These are phyloP conservation scores for Entomophthora muscae DNA, from an alignment of 371 early-diverging fungal genomes.

Conservation along the genomic window DNA sequence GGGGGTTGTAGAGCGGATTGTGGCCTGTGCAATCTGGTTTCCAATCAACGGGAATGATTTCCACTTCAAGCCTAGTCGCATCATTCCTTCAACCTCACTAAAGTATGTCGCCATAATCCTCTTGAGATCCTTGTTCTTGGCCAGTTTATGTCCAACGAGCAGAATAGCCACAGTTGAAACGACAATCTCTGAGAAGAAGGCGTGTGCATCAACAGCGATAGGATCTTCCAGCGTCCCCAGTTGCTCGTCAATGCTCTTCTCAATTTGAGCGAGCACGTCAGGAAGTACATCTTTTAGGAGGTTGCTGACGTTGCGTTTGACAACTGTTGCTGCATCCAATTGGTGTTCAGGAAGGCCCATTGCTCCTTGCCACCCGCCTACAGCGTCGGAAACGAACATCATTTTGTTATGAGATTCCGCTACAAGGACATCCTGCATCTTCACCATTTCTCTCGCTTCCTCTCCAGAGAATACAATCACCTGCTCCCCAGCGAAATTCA, in stretches of 20 bases:
- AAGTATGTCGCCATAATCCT: not conserved
- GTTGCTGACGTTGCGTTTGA: not conserved
- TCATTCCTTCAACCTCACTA: not conserved
- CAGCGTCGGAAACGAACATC: not conserved
- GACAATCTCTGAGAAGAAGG: not conserved
- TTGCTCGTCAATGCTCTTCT: not conserved
- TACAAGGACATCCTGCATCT: not conserved
- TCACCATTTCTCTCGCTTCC: not conserved
- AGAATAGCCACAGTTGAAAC: not conserved
- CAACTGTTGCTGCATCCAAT: not conserved
- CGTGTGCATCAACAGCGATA: not conserved
- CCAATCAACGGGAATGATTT: not conserved
- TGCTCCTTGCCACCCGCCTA: not conserved
- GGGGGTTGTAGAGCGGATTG: not conserved
- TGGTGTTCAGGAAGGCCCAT: not conserved
- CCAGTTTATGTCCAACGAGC: not conserved
- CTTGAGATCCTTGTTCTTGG: not conserved
- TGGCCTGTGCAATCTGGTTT: not conserved
- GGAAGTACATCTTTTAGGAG: not conserved
- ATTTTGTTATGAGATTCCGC: not conserved
- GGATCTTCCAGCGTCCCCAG: not conserved
- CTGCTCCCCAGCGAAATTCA: constrained; percentile 4
- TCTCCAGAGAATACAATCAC: not conserved
- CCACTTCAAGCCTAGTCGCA: not conserved
- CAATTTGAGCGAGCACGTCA: not conserved